A percentile compares a stretch with the other conserved stretches of the same genome.
Evolutionary conservation across 2,329 filamentous ascomycete genomes (phyloP).

Genomic region (Colletotrichum caudatum): DNA sequence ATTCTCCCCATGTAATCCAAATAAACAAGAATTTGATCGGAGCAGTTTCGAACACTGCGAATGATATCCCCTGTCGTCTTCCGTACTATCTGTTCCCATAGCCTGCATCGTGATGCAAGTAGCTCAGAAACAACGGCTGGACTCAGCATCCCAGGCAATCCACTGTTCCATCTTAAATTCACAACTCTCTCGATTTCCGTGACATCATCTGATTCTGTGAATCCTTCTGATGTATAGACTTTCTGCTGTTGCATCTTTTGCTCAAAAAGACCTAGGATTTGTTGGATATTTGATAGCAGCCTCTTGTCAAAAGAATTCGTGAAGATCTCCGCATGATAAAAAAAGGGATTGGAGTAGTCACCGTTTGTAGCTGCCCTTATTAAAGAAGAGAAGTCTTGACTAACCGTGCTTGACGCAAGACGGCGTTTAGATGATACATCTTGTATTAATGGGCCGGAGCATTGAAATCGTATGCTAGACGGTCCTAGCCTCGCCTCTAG

Average conservation of each 20-base stretch:
- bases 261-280: background rate
- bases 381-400: background rate
- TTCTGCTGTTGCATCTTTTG: background rate
- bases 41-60: background rate
- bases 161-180: background rate
- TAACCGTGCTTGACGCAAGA: background rate
- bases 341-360: background rate
- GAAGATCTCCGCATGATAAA: background rate
- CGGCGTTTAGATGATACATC: background rate
- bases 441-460: background rate
- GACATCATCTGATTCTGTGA: background rate
- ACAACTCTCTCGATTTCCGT: background rate
- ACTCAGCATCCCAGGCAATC: background rate
- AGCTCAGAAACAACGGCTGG: background rate
- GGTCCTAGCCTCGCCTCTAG: background rate
- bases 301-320: background rate
- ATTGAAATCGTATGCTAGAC: background rate
- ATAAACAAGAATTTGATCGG: background rate
- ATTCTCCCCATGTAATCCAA: background rate
- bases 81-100: background rate
- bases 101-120: background rate
- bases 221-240: rapidly evolving
- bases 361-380: background rate
- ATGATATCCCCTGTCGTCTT: background rate
- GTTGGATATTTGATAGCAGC: background rate